phyloP scores from a whole-genome alignment of 192 early-diverging fungal genomes.

The Coemansia sp. region DNA sequence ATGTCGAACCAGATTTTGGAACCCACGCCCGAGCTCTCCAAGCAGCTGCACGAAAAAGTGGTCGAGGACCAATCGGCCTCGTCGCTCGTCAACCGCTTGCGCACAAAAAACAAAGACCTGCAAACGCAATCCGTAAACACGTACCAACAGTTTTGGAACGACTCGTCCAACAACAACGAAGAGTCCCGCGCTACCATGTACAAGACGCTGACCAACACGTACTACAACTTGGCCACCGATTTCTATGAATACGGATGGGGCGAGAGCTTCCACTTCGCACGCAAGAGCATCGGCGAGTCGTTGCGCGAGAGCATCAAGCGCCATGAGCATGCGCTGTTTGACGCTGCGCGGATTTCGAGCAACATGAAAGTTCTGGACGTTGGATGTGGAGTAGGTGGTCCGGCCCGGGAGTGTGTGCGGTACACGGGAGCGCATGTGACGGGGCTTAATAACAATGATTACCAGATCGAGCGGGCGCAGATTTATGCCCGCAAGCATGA shows the following conservation, averaged over 20 bases:
- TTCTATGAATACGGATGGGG: slow-evolving; percentile 91
- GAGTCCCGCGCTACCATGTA: slow-evolving; percentile 61
- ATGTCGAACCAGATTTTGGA: slow-evolving; percentile 34
- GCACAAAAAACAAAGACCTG: slow-evolving; percentile 66
- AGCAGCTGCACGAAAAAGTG: slow-evolving; percentile 44
- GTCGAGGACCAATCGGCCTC: slow-evolving; percentile 38
- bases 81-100: slow-evolving; percentile 45
- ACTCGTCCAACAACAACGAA: slow-evolving; percentile 61
- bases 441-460: slow-evolving; percentile 97
- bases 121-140: slow-evolving; percentile 66
- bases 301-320: slow-evolving; percentile 82
- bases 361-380: slow-evolving; percentile 82
- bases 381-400: slow-evolving; percentile 96
- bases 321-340: slow-evolving; percentile 88
- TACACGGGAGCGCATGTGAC: slow-evolving; percentile 88
- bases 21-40: slow-evolving; percentile 53
- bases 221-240: slow-evolving; percentile 81
- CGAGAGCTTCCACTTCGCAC: slow-evolving; percentile 88
- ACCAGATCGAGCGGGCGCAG: slow-evolving; percentile 80
- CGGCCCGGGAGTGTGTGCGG: slow-evolving; percentile 87
- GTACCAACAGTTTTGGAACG: slow-evolving; percentile 73
- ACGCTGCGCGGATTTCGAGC: slow-evolving; percentile 67
- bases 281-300: slow-evolving; percentile 72
- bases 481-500: slow-evolving; percentile 70
- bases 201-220: slow-evolving; percentile 74